These are phyloP conservation scores for Aurinia saxatilis DNA, from an alignment of 345 rosid species.

Conservation along the genomic window DNA sequence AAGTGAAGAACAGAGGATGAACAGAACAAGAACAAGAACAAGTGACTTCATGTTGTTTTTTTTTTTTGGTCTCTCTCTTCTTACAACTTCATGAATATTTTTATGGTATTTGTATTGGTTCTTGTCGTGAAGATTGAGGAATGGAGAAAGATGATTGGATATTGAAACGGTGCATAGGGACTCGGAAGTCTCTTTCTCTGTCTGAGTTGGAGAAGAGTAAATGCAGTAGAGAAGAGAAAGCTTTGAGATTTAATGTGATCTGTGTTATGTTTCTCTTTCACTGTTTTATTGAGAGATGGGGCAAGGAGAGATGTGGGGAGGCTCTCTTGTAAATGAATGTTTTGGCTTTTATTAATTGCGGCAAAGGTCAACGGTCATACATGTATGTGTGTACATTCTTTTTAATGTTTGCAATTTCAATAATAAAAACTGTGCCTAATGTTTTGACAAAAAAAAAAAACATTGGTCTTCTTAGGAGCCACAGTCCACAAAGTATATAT, in stretches of 20 bases:
- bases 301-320: constrained; percentile 29
- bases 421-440: constrained; percentile 11
- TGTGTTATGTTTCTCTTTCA: not conserved
- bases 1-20: constrained; percentile 25
- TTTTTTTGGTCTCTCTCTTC: not conserved
- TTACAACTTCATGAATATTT: not conserved
- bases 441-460: constrained; percentile 11
- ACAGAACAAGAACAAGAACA: constrained; percentile 2
- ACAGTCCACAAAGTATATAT: not conserved
- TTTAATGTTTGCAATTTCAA: not conserved
- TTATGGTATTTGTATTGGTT: constrained; percentile 6
- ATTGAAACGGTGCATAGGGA: constrained; percentile 20
- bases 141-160: constrained; percentile 11
- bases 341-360: constrained; percentile 22
- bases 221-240: constrained; percentile 17
- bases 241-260: not conserved
- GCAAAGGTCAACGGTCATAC: constrained; percentile 23
- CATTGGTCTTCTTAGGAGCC: constrained; percentile 5
- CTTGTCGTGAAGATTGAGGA: not conserved
- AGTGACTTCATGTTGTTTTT: constrained; percentile 6
- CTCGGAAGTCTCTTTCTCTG: not conserved
- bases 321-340: constrained; percentile 19
- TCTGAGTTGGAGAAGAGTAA: not conserved
- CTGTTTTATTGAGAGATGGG: constrained; percentile 33
- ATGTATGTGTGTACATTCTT: not conserved